Evolutionary conservation across 225 moss, liverwort and hornwort genomes (phyloP).

Genomic region (Neckera pumila): DNA sequence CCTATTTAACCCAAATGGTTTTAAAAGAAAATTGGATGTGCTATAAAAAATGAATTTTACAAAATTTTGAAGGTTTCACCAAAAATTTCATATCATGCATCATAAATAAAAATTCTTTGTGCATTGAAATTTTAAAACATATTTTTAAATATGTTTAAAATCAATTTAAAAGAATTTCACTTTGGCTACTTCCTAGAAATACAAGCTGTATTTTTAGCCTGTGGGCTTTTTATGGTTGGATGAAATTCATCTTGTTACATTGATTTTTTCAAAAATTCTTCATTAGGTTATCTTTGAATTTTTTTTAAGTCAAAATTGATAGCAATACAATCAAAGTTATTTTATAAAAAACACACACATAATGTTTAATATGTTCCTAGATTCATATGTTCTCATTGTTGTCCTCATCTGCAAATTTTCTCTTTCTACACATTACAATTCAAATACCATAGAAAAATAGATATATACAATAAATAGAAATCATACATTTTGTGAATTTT

Average conservation of each 20-base stretch:
- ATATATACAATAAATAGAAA: not conserved
- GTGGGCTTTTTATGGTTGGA: rapidly evolving
- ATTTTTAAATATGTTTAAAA: not conserved
- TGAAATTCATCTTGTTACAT: not conserved
- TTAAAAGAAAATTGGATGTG: too few relatives aligned
- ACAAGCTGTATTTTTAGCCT: not conserved
- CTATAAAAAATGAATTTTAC: too few relatives aligned
- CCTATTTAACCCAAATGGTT: too few relatives aligned
- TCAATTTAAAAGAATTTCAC: not conserved
- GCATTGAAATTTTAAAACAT: not conserved
- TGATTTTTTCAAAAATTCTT: not conserved
- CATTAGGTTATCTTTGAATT: not conserved
- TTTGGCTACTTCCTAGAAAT: not conserved
- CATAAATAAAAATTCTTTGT: not conserved
- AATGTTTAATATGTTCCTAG: not conserved
- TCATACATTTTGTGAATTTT: not conserved
- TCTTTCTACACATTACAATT: not conserved
- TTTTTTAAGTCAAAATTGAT: not conserved
- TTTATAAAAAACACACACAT: not conserved
- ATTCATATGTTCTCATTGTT: too few relatives aligned
- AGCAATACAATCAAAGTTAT: not conserved
- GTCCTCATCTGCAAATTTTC: not conserved
- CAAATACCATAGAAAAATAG: not conserved
- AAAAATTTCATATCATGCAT: not conserved
- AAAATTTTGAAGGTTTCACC: not conserved